Evolutionary conservation across 441 rosid genomes (phyloP).

Genomic region (Capsella rubella): DNA sequence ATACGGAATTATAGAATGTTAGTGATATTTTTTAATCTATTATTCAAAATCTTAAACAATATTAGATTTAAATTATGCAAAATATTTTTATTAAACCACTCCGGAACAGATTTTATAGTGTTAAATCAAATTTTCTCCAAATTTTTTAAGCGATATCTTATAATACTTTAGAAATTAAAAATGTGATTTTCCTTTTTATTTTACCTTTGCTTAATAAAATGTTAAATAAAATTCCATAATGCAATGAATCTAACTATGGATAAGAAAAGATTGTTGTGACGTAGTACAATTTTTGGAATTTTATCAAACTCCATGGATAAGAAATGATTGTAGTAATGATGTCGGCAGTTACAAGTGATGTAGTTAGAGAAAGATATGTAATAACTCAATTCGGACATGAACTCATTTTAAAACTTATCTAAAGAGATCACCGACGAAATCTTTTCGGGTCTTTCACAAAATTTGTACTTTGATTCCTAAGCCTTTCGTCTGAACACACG

Average conservation of each 20-base stretch:
- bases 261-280: no score
- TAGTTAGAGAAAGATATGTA: background rate
- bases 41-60: no score
- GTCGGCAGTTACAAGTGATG: slow-evolving; percentile 17
- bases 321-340: background rate
- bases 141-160: no score
- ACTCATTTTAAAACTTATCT: background rate
- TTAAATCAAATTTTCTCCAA: no score
- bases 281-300: background rate
- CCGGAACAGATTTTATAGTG: no score
- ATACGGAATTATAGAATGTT: no score
- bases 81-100: no score
- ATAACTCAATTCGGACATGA: slow-evolving; percentile 28
- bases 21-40: no score
- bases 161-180: no score
- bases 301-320: background rate
- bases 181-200: no score
- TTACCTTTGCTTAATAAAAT: no score
- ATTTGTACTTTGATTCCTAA: background rate
- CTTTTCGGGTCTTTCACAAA: slow-evolving; percentile 8
- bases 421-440: slow-evolving; percentile 23
- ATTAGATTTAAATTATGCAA: no score
- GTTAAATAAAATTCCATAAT: background rate
- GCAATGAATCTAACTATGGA: background rate
- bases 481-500: background rate